Evolutionary conservation across 2,329 filamentous ascomycete species (phyloP), one percentile per base, ranked within the genome.

Genomic region (Cercospora sp.): DNA sequence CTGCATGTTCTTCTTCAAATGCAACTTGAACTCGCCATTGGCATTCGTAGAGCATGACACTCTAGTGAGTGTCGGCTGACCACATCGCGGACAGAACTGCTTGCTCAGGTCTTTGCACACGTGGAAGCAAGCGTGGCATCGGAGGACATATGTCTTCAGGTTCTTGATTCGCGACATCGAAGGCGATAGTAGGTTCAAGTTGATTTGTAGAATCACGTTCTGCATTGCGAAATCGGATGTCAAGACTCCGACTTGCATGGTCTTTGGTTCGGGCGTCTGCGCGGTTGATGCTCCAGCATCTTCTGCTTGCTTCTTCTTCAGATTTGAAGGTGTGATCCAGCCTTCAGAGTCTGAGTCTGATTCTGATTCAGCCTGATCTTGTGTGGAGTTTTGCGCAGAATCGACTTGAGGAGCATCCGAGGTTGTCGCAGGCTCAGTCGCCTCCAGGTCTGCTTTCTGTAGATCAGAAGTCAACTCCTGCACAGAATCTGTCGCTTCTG

Each of bases 201-300:
- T 97, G 84, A 98, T 96, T 74, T 96, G 92, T 4, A 99, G 86
- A 1, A 95, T 87, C 7, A 98, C 93, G 78, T 98, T 98, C 82
- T 98, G 94, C 92, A 99, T 96, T 65, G 95, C 94, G 81, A 92
- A 98, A 83, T 99, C 95, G 65, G 91, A 93, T 1, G 95, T 98
- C 77, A 98, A 90, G 55, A 94, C 89, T n/a, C 93, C 94, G 16
- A 92, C 92, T 80, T 96, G 90, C 73, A 97, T 90, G 12, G 87
- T 88, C 69, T 87, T 87, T 39, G 87, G 84, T 64, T 87, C 84
- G 1, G 85, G 78, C 16, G 72, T 67, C 60, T 83, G 79, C 1
- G 83, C 79, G 5, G 81, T 81, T 23, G 82, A 80, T 28, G 80
- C 78, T 60, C 75, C 74, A 20, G 84, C 81, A 73, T 94, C 89